Evolutionary conservation across 257 asterid species (phyloP).

Genomic region (Nicotiana knightiana): DNA sequence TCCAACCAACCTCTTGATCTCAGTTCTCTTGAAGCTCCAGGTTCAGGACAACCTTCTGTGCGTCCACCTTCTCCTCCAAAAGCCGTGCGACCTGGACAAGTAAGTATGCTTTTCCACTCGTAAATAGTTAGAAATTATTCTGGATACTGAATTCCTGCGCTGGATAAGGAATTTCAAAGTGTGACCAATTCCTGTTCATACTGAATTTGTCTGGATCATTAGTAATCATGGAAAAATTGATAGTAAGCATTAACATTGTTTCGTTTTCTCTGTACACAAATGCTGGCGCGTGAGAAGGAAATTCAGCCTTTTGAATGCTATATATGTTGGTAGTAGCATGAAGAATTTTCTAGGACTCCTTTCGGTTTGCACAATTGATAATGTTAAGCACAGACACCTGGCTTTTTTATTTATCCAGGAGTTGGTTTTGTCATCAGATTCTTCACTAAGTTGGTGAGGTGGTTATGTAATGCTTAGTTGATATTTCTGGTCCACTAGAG

Average conservation of each 20-base stretch:
- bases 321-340: neutral
- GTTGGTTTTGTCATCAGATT: neutral
- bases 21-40: conserved; percentile 89
- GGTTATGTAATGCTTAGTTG: neutral
- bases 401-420: neutral
- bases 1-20: conserved; percentile 86
- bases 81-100: conserved; percentile 99
- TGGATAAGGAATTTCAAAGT: neutral
- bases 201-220: neutral
- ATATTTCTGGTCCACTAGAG: neutral
- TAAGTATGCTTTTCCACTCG: conserved; percentile 22
- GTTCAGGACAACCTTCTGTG: conserved; percentile 53
- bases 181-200: neutral
- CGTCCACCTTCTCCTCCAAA: conserved; percentile 78
- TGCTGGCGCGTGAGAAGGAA: neutral
- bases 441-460: neutral
- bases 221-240: neutral
- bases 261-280: conserved; percentile 1
- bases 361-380: neutral
- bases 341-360: neutral
- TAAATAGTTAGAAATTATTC: too few species aligned
- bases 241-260: neutral
- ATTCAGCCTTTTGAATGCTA: neutral
- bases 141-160: too few species aligned
- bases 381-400: neutral